Conservation (phyloP, 2,329 filamentous ascomycete genomes). For the Fusarium proliferatum region DNA sequence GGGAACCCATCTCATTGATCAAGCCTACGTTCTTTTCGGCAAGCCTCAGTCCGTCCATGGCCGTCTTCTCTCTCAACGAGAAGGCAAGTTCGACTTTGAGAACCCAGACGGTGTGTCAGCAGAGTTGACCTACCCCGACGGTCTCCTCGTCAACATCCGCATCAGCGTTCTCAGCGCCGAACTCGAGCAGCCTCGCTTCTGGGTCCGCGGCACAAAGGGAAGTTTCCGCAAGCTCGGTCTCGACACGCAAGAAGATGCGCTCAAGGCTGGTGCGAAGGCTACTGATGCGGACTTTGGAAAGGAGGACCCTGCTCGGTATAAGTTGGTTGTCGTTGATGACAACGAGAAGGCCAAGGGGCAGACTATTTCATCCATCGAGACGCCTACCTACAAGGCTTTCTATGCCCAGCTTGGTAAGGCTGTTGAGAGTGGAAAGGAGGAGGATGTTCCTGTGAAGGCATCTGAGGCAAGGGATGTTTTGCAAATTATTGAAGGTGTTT, state of each 20-base stretch:
- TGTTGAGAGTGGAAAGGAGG: slow-evolving; percentile 59
- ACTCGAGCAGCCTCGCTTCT: slow-evolving; percentile 76
- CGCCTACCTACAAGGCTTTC: slow-evolving; percentile 75
- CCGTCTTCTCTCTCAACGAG: slow-evolving; percentile 74
- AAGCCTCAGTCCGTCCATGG: slow-evolving; percentile 74
- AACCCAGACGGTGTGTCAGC: slow-evolving; percentile 71
- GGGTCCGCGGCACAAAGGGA: slow-evolving; percentile 79
- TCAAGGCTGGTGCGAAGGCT: slow-evolving; percentile 71
- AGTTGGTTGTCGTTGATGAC: slow-evolving; percentile 64
- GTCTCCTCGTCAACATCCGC: slow-evolving; percentile 75
- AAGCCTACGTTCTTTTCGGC: slow-evolving; percentile 77
- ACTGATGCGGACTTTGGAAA: slow-evolving; percentile 72
- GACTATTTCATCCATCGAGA: slow-evolving; percentile 68
- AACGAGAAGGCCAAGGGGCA: slow-evolving; percentile 63
- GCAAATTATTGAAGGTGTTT: slow-evolving; percentile 62
- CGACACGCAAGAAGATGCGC: slow-evolving; percentile 80
- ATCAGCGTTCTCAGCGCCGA: slow-evolving; percentile 77
- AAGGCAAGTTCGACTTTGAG: slow-evolving; percentile 57
- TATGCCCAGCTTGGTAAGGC: slow-evolving; percentile 67
- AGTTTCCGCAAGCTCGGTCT: slow-evolving; percentile 78
- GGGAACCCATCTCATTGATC: slow-evolving; percentile 81
- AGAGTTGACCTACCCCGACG: slow-evolving; percentile 72
- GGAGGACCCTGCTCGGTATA: slow-evolving; percentile 70
- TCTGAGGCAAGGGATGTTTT: slow-evolving; percentile 65
- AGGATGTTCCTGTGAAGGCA: slow-evolving; percentile 64